Evolutionary conservation across 495 filamentous ascomycete species (phyloP), one percentile per base, ranked within the genome.

Genomic region (Penicillium alfredii): DNA sequence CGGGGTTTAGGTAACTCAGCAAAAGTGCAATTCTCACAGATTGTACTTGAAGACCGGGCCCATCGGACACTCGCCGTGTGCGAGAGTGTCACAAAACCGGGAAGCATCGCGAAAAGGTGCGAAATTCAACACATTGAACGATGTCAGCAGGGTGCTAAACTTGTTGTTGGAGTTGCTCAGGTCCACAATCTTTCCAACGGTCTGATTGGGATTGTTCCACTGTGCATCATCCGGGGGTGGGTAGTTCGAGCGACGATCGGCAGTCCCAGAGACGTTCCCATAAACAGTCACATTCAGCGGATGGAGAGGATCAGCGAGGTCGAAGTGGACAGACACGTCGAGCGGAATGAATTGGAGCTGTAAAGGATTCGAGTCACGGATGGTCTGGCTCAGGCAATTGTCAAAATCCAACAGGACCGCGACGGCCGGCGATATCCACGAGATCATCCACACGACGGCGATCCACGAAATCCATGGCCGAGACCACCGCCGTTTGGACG

Each of bases 291-390:
- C 64, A 38, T 76, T 77, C 18, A 98, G 66, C 23, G 77, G 78
- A 51, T 88, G 77, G 32, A 71, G 74, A 8, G 75, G 53, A 38
- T 73, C 61, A 12, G 62, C 55, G 14, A 75, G 63, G 45, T 88
- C 72, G 64, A 93, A 94, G 8, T 60, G 63, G 38, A 84, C 93
- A 45, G 79, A 75, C 39, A 93, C 72, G 38, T 72, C 72, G 8
- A 78, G 46, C 1, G 92, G 89, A 6, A 78, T 68, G 59, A 88
- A 95, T 67, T 98, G 93, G n/a, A 97, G 68, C 36, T 55, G 73
- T 45, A 45, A 44, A 15, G 74, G 73, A 18, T 41, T 46, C 12
- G 69, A 74, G 27, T 68, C 65, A 42, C 77, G 59, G 43, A 80
- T 74, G n/a, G 53, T 58, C 23, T 77, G 64, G 31, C 66, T 58